phyloP scores from a whole-genome alignment of 305 asterid species.

The Fraxinus latifolia region DNA sequence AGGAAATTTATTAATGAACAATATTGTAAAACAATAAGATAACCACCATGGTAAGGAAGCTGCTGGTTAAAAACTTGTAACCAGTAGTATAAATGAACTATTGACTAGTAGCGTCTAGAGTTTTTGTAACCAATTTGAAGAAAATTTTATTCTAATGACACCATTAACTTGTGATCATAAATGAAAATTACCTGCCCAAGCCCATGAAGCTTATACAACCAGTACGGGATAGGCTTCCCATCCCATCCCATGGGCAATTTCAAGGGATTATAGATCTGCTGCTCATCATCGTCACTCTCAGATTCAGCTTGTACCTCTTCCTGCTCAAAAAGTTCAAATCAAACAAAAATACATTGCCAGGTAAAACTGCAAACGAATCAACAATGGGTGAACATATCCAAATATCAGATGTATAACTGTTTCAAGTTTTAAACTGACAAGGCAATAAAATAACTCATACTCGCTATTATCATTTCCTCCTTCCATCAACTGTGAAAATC shows the following conservation, averaged over 20 bases:
- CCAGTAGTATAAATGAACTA: background rate
- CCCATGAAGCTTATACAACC: constrained; percentile 98
- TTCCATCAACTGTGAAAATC: background rate
- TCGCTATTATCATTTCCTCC: background rate
- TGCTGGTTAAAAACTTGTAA: background rate
- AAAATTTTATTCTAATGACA: background rate
- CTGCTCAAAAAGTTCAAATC: constrained; percentile 42
- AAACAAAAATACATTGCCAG: background rate
- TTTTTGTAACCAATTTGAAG: background rate
- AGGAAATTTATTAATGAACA: background rate
- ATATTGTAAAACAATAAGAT: background rate
- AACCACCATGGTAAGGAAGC: background rate
- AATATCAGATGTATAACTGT: background rate
- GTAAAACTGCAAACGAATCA: background rate
- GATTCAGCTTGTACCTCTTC: constrained; percentile 86
- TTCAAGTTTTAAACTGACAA: background rate
- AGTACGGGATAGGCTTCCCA: constrained; percentile 98
- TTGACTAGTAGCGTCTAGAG: background rate
- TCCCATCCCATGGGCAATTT: constrained; percentile 98
- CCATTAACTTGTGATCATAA: constrained; percentile 11
- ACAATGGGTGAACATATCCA: background rate
- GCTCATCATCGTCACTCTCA: constrained; percentile 97
- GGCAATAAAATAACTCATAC: background rate
- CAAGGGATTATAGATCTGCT: constrained; percentile 95
- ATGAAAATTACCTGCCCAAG: constrained; percentile 82